Evolutionary conservation across 805 yeast species (phyloP).

Genomic region (Gaillardinia entomophila): DNA sequence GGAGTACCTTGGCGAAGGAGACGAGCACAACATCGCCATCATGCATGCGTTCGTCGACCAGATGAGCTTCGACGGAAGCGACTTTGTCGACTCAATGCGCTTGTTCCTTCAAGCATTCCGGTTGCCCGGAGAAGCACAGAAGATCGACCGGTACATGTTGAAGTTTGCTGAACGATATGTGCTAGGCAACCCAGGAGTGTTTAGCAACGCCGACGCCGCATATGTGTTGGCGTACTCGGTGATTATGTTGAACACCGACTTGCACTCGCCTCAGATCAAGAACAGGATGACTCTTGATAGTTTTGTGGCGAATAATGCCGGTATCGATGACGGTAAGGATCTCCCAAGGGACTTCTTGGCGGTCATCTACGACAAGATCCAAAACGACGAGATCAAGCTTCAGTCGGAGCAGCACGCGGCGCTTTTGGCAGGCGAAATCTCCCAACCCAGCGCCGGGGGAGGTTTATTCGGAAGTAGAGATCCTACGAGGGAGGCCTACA

Average conservation of each 20-base stretch:
- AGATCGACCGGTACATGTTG: constrained; percentile 93
- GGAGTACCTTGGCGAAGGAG: constrained; percentile 88
- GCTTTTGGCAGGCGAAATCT: constrained; percentile 59
- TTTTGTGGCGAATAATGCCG: constrained; percentile 80
- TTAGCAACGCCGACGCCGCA: constrained; percentile 90
- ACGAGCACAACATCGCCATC: constrained; percentile 64
- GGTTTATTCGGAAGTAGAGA: constrained; percentile 68
- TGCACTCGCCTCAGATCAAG: constrained; percentile 82
- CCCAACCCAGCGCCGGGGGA: constrained; percentile 29
- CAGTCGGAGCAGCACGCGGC: constrained; percentile 94
- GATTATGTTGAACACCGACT: constrained; percentile 90
- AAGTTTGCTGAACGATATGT: constrained; percentile 92
- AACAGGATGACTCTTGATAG: constrained; percentile 84
- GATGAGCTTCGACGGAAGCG: constrained; percentile 65
- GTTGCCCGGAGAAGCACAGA: constrained; percentile 97
- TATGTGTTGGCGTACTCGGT: constrained; percentile 90
- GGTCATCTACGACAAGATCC: constrained; percentile 73
- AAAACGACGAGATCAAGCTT: constrained; percentile 77
- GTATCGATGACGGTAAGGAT: constrained; percentile 88
- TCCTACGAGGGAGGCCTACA: constrained; percentile 71
- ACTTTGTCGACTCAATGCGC: constrained; percentile 84
- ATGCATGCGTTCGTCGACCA: constrained; percentile 93
- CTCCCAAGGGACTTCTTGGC: constrained; percentile 69
- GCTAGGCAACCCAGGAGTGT: constrained; percentile 81
- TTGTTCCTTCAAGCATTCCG: constrained; percentile 81